These are phyloP conservation scores for Clathrospora elynae DNA, from an alignment of 2,329 filamentous ascomycete genomes.

Conservation along the genomic window DNA sequence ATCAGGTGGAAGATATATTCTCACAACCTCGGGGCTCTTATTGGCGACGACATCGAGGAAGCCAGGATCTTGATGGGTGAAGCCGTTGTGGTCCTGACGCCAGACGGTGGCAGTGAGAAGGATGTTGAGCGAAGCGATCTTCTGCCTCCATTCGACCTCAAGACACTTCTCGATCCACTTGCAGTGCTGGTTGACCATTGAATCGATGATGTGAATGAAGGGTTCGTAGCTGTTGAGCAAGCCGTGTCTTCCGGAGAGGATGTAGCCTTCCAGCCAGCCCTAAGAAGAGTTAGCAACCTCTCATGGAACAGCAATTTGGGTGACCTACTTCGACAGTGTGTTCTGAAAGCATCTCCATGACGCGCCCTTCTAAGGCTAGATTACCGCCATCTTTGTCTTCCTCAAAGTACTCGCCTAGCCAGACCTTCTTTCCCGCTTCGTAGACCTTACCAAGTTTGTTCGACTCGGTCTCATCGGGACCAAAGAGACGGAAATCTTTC, in stretches of 20 bases:
- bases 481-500: constrained; percentile 74
- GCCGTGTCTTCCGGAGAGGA: constrained; percentile 75
- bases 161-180: constrained; percentile 83
- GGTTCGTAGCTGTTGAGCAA: constrained; percentile 82
- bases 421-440: constrained; percentile 76
- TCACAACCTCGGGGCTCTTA: constrained; percentile 78
- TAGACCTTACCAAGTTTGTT: constrained; percentile 78
- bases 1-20: constrained; percentile 80
- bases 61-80: constrained; percentile 80
- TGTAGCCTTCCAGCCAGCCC: constrained; percentile 76
- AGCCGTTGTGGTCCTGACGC: constrained; percentile 84
- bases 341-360: constrained; percentile 85
- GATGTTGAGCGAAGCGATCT: constrained; percentile 77
- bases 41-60: constrained; percentile 81
- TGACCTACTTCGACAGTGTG: constrained; percentile 69
- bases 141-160: constrained; percentile 78
- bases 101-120: constrained; percentile 78
- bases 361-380: constrained; percentile 68
- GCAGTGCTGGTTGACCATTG: constrained; percentile 85
- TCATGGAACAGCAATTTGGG: neutral
- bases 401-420: constrained; percentile 78
- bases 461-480: constrained; percentile 80
- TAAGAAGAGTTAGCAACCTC: constrained; percentile 17
- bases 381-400: constrained; percentile 78
- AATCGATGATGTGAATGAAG: constrained; percentile 82